A percentile compares a stretch with the other conserved stretches of the same genome.
Evolutionary conservation across 345 rosid species (phyloP).

Genomic region (Kandelia obovata): DNA sequence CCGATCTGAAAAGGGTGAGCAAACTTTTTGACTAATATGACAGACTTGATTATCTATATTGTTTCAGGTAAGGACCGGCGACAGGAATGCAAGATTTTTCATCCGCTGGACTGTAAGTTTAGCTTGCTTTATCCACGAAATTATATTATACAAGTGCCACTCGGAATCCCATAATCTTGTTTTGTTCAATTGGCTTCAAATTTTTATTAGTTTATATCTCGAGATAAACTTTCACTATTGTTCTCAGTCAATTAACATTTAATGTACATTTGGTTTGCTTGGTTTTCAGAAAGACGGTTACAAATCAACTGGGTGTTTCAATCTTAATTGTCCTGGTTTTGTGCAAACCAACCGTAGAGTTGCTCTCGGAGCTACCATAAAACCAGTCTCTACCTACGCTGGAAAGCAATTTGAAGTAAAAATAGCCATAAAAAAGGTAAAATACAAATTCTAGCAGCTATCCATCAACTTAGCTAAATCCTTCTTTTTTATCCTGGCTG

Average conservation of each 20-base stretch:
- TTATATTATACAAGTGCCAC: neutral
- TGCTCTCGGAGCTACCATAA: neutral
- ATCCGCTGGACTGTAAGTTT: neutral
- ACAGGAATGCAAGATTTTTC: neutral
- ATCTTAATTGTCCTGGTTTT: constrained; percentile 12
- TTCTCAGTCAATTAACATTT: too few relatives aligned
- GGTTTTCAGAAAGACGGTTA: neutral
- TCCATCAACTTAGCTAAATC: too few relatives aligned
- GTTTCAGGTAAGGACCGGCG: neutral
- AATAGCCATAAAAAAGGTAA: neutral
- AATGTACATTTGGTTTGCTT: too few relatives aligned
- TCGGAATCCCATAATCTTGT: neutral
- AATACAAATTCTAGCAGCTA: too few relatives aligned
- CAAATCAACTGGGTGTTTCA: constrained; percentile 5
- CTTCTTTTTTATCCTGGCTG: too few relatives aligned
- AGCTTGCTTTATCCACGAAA: neutral
- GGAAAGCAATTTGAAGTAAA: neutral
- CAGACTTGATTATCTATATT: too few relatives aligned
- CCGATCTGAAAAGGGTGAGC: too few relatives aligned
- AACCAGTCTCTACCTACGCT: neutral
- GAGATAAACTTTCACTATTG: too few relatives aligned
- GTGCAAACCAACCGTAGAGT: constrained; percentile 6
- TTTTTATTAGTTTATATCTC: neutral
- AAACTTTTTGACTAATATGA: too few relatives aligned
- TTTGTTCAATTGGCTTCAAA: neutral